Base-by-base conservation (phyloP, 495 filamentous ascomycete species). In the Pyrenopolyporus hunteri region DNA sequence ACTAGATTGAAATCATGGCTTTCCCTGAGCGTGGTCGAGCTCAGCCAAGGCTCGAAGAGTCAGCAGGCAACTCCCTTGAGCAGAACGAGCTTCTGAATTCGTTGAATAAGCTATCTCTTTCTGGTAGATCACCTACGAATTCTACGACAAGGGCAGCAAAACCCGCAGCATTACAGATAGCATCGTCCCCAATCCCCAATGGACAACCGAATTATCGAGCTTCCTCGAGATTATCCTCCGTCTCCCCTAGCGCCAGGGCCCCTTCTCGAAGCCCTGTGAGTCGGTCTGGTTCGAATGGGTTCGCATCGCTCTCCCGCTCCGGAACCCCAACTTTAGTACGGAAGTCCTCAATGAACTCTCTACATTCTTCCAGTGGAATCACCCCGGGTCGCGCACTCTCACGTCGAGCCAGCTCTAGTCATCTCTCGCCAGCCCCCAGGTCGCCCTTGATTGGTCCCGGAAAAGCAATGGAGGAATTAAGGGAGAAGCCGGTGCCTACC, bases 291-390 rank as follows among this genome's bases (percentile, higher is more conserved):
- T 66, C 66, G 4, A 64, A 62, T 39, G 59, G 63, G 4, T 28
- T 69, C 3, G 29, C 29, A 1, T 37, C 69, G 2, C 72, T 74
- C 16, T 78, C 75, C 73, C 83, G 66, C 40, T 84, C 76, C 51
- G 76, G 66, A 62, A 84, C 78, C 2, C 78, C 80, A 7, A 71
- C 75, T 1, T 61, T 83, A 17, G 67, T 80, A 23, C 64, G 75
- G 3, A 85, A 85, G 69, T 73, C 80, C 3, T 85, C 85, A 2
- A 79, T 78, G 71, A 80, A 80, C 68, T 85, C 82, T 19, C 72
- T 86, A 25, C 73, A 71, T 62, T 82, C 77, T 9, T 70, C 73
- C 32, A 74, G 71, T 57, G 74, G 76, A 47, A 58, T 71, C 25
- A 58, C 71, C 5, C 74, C 82, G 3, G 68, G 63, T 6, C 73